Conservation (phyloP, 2,329 filamentous ascomycete genomes). For the Lizonia empirigonia region DNA sequence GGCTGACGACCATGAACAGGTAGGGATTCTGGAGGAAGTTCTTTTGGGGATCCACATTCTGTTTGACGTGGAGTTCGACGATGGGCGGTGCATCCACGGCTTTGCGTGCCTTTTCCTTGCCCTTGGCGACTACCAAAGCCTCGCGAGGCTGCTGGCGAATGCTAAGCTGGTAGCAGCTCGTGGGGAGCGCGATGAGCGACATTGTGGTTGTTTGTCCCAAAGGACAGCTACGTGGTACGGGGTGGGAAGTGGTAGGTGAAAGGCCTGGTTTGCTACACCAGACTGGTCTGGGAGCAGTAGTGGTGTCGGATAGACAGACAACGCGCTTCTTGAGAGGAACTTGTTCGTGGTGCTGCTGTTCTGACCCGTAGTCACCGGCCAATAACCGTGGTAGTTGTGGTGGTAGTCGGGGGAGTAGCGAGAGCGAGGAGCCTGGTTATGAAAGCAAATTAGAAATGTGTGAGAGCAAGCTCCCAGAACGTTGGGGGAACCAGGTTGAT, state of each 20-base stretch:
- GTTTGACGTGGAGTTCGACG: constrained; percentile 68
- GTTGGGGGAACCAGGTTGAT: neutral
- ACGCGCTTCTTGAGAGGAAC: neutral
- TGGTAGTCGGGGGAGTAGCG: neutral
- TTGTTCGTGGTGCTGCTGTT: neutral
- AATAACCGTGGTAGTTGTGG: constrained; percentile 3
- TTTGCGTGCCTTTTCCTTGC: constrained; percentile 84
- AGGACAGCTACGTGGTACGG: neutral
- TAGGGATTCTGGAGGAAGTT: constrained; percentile 69
- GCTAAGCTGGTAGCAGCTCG: constrained; percentile 3
- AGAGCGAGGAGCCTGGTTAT: neutral
- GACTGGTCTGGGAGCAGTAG: neutral
- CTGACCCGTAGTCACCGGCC: neutral
- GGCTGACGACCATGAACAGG: constrained; percentile 65
- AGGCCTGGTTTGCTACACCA: neutral
- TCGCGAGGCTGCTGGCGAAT: constrained; percentile 70
- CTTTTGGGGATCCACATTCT: constrained; percentile 61
- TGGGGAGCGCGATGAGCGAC: constrained; percentile 5
- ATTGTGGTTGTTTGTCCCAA: constrained; percentile 4
- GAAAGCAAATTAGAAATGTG: neutral
- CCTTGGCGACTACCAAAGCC: constrained; percentile 67
- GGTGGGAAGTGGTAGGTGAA: neutral
- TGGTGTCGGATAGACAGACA: neutral
- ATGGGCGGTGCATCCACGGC: constrained; percentile 88
- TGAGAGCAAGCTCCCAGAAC: neutral